A percentile compares a stretch with the other conserved stretches of the same genome.
phyloP scores from a whole-genome alignment of 2,329 filamentous ascomycete genomes.

The Arthrobotrys entomopaga region DNA sequence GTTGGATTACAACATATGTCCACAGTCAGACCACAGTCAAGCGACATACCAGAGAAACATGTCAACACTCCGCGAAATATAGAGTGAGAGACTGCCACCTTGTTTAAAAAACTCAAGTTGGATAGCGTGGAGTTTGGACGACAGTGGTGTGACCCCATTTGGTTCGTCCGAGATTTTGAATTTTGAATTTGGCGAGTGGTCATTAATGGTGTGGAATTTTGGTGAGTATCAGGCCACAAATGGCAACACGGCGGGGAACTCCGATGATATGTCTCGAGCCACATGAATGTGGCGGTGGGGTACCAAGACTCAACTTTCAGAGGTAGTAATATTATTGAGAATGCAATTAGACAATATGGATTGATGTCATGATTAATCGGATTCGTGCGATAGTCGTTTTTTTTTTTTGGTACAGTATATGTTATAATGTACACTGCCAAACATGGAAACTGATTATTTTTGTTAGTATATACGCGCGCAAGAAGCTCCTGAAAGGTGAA shows the following conservation, averaged over 20 bases:
- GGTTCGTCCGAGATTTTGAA: conserved; percentile 3
- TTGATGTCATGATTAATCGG: too few species aligned
- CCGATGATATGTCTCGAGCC: conserved; percentile 16
- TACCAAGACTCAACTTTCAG: neutral
- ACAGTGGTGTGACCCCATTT: conserved; percentile 45
- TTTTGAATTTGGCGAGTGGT: conserved; percentile 5
- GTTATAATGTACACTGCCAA: too few species aligned
- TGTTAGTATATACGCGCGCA: too few species aligned
- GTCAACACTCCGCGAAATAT: conserved; percentile 13
- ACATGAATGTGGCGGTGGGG: neutral
- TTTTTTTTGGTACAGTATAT: too few species aligned
- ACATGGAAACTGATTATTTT: too few species aligned
- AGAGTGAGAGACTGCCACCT: neutral
- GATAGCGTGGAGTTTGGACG: conserved; percentile 46
- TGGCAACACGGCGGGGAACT: conserved; percentile 44
- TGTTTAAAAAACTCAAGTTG: neutral
- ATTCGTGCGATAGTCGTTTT: too few species aligned
- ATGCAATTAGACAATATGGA: neutral
- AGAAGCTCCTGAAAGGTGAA: too few species aligned
- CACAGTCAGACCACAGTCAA: conserved; percentile 51
- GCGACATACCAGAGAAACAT: conserved; percentile 16
- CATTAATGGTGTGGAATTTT: conserved; percentile 43
- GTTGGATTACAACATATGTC: conserved; percentile 29
- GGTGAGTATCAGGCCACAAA: conserved; percentile 50
- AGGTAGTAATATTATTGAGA: neutral